phyloP scores from a whole-genome alignment of 2,329 filamentous ascomycete species.

The Alternaria gansuensis region DNA sequence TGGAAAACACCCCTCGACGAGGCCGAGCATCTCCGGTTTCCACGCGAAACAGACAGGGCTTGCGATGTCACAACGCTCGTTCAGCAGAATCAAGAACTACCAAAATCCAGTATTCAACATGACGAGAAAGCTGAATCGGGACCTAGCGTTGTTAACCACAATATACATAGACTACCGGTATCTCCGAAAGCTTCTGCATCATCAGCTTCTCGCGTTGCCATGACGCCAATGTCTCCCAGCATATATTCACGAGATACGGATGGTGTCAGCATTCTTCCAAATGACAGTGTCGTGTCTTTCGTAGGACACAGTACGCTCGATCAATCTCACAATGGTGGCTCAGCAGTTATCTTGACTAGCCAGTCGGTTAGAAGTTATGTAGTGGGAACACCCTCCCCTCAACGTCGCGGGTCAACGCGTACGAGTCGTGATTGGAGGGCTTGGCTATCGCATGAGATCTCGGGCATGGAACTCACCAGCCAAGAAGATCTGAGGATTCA shows the following conservation, averaged over 20 bases:
- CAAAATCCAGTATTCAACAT: background rate
- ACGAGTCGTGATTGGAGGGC: constrained; percentile 58
- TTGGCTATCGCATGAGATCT: constrained; percentile 58
- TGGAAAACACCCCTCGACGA: constrained; percentile 56
- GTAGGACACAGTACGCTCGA: constrained; percentile 17
- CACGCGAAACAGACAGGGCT: constrained; percentile 40
- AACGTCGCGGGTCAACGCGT: constrained; percentile 33
- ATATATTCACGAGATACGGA: constrained; percentile 58
- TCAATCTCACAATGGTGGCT: constrained; percentile 37
- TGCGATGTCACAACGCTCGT: constrained; percentile 25
- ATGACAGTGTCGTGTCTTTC: constrained; percentile 48
- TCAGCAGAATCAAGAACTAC: background rate
- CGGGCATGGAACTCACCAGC: constrained; percentile 45
- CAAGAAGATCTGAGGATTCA: constrained; percentile 43
- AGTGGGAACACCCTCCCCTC: constrained; percentile 44
- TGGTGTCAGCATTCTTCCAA: constrained; percentile 48
- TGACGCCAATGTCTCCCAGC: constrained; percentile 56
- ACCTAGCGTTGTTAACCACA: background rate
- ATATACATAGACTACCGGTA: background rate
- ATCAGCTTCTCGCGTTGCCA: constrained; percentile 18
- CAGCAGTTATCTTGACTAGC: constrained; percentile 56
- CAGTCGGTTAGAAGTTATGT: constrained; percentile 57
- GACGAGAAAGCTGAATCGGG: background rate
- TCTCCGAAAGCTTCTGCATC: constrained; percentile 19
- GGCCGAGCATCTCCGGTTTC: constrained; percentile 38